Evolutionary conservation across 306 rosid species (phyloP).

Genomic region (Prinsepia uniflora): DNA sequence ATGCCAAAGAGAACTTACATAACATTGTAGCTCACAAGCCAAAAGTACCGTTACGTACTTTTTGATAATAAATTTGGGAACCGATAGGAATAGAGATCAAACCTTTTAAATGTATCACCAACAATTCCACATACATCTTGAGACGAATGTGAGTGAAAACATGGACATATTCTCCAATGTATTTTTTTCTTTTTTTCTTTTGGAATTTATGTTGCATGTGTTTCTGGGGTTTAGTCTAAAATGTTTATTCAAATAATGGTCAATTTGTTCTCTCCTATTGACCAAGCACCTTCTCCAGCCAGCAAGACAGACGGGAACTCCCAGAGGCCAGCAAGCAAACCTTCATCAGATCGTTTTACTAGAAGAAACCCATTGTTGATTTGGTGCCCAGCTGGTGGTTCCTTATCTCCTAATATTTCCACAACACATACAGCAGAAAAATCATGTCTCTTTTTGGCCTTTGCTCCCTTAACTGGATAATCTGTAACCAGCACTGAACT

Average conservation of each 20-base stretch:
- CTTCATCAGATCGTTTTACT: conserved; percentile 79
- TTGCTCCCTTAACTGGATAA: conserved; percentile 63
- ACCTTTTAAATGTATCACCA: too few relatives aligned
- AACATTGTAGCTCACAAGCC: too few relatives aligned
- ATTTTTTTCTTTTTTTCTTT: too few relatives aligned
- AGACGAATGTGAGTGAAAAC: conserved; percentile 88
- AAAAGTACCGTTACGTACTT: not conserved
- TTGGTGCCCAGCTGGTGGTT: conserved; percentile 20
- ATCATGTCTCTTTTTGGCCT: conserved; percentile 60
- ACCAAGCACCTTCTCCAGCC: conserved; percentile 50
- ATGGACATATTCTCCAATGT: conserved; percentile 81
- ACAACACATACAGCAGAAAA: too few relatives aligned
- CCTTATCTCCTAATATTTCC: conserved; percentile 56
- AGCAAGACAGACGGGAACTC: conserved; percentile 83
- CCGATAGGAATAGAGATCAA: conserved; percentile 10
- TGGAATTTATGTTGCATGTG: conserved; percentile 37
- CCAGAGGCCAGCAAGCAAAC: conserved; percentile 97
- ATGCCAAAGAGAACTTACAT: too few relatives aligned
- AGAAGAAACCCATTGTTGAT: conserved; percentile 59
- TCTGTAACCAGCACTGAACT: conserved; percentile 61
- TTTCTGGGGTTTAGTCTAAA: conserved; percentile 51
- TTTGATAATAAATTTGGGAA: not conserved
- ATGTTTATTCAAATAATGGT: conserved; percentile 41
- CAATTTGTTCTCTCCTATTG: conserved; percentile 49
- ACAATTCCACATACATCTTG: conserved; percentile 69